Evolutionary conservation across 2,329 filamentous ascomycete genomes (phyloP).

Genomic region (Botrytis medusae): DNA sequence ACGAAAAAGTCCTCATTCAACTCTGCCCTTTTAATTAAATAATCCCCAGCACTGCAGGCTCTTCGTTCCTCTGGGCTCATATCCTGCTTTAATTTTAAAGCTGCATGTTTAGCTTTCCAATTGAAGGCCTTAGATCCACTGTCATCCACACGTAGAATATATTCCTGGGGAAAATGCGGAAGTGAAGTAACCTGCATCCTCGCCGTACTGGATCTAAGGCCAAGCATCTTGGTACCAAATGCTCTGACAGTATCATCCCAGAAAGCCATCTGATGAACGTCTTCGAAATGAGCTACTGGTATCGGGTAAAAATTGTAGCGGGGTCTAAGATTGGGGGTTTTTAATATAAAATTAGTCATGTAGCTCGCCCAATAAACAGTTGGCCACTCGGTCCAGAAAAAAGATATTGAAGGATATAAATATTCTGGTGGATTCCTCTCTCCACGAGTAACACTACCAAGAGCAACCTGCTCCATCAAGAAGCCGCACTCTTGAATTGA

Average conservation of each 20-base stretch:
- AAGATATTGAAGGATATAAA: background rate
- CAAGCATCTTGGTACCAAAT: constrained; percentile 1
- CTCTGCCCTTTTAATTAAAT: background rate
- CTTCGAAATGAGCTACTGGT: background rate
- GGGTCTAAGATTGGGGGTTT: background rate
- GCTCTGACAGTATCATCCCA: background rate
- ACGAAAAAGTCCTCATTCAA: background rate
- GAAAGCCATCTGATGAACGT: constrained; percentile 7
- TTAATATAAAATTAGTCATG: background rate
- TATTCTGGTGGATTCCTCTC: background rate
- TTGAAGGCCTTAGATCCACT: background rate
- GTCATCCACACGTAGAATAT: background rate
- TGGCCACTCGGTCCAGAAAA: constrained; percentile 12
- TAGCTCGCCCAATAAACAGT: background rate
- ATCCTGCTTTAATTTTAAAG: background rate
- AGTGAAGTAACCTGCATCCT: background rate
- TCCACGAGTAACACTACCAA: background rate
- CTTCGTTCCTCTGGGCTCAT: constrained; percentile 7
- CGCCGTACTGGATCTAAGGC: background rate
- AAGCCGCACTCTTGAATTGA: background rate
- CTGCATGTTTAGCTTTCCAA: background rate
- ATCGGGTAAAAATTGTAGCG: constrained; percentile 1
- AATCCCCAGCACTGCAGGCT: background rate
- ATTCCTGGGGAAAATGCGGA: background rate
- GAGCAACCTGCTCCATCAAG: background rate